phyloP scores from a whole-genome alignment of 495 filamentous ascomycete genomes.

The Penicillium verhagenii region DNA sequence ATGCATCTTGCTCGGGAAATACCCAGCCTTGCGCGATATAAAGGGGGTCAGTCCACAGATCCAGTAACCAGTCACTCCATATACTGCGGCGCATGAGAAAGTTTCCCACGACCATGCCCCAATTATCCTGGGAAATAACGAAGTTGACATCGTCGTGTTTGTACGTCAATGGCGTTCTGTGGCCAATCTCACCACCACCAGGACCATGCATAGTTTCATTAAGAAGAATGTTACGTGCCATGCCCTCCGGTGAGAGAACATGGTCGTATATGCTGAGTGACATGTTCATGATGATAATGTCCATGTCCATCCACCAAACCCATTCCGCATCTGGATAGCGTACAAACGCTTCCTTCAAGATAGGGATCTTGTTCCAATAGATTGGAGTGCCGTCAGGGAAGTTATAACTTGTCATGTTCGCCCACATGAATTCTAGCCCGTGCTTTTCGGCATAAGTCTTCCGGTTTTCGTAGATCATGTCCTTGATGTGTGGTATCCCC shows the following conservation, averaged over 20 bases:
- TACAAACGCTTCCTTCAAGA: constrained; percentile 5
- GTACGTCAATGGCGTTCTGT: constrained; percentile 8
- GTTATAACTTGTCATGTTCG: constrained; percentile 14
- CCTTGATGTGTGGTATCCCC: constrained; percentile 15
- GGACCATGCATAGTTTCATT: background rate
- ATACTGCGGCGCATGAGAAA: constrained; percentile 14
- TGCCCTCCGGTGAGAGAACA: constrained; percentile 4
- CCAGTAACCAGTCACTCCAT: constrained; percentile 15
- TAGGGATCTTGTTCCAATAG: constrained; percentile 13
- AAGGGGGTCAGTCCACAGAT: constrained; percentile 14
- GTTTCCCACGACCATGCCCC: constrained; percentile 16
- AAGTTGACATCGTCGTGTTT: constrained; percentile 15
- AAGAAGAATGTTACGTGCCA: constrained; percentile 1
- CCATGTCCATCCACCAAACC: constrained; percentile 9
- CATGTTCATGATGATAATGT: constrained; percentile 16
- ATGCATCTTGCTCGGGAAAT: constrained; percentile 14
- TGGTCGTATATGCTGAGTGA: constrained; percentile 11
- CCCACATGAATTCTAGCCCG: constrained; percentile 8
- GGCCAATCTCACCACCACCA: constrained; percentile 6
- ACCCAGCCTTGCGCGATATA: constrained; percentile 16
- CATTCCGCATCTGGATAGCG: constrained; percentile 9
- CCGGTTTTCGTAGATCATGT: constrained; percentile 17
- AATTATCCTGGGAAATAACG: constrained; percentile 12
- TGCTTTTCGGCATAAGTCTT: constrained; percentile 15
- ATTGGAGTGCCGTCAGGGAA: constrained; percentile 5